phyloP scores from a whole-genome alignment of 2,329 filamentous ascomycete genomes.

The Ambrosiella beaveri region DNA sequence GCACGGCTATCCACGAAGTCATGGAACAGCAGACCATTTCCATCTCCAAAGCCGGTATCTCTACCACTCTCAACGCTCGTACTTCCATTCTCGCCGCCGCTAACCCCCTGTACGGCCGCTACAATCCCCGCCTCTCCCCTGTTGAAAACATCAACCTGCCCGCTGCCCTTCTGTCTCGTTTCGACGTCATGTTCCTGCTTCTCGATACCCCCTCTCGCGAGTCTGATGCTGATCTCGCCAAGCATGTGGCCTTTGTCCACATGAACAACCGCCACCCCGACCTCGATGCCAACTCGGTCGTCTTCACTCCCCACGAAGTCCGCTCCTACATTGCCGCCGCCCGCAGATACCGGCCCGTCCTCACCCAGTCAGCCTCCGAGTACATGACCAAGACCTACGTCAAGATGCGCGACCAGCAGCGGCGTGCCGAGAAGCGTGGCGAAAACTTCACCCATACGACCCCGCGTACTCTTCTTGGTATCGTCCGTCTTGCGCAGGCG shows the following conservation, averaged over 20 bases:
- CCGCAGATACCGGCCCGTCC: constrained; percentile 69
- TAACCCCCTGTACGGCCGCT: constrained; percentile 92
- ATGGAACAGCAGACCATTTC: constrained; percentile 82
- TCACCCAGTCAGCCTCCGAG: constrained; percentile 73
- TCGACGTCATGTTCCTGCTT: constrained; percentile 91
- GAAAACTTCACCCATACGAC: constrained; percentile 91
- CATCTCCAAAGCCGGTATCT: constrained; percentile 59
- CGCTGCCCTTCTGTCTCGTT: constrained; percentile 89
- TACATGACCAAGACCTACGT: constrained; percentile 98
- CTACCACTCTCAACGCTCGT: constrained; percentile 74
- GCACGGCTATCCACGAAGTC: constrained; percentile 71
- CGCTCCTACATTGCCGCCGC: constrained; percentile 91
- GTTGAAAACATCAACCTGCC: constrained; percentile 99
- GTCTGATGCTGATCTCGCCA: constrained; percentile 78
- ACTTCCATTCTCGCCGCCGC: constrained; percentile 92
- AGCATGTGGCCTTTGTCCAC: constrained; percentile 90
- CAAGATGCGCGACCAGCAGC: constrained; percentile 78
- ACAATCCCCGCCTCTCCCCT: constrained; percentile 91
- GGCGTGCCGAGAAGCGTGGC: constrained; percentile 76
- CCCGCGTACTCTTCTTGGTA: constrained; percentile 78
- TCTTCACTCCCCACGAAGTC: constrained; percentile 85
- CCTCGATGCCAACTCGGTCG: constrained; percentile 29
- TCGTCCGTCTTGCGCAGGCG: constrained; percentile 84
- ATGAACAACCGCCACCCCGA: constrained; percentile 93
- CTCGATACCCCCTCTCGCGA: constrained; percentile 87